phyloP scores from a whole-genome alignment of 768 basidiomycete species.

The Lactarius sanguifluus region DNA sequence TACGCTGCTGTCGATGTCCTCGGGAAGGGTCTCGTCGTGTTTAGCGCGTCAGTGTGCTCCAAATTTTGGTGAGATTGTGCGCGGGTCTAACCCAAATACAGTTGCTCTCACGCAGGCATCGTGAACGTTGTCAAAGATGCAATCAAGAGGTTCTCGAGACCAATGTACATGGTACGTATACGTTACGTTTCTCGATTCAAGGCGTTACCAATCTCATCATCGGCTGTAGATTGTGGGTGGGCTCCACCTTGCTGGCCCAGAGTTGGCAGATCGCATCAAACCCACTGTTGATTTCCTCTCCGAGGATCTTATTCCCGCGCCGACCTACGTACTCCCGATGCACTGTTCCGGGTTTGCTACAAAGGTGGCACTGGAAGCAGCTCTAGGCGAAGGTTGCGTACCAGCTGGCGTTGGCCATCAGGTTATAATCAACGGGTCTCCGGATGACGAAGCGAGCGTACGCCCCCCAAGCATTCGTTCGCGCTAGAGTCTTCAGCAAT shows the following conservation, averaged over 20 bases:
- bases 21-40: constrained; percentile 81
- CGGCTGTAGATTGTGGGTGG: constrained; percentile 67
- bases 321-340: constrained; percentile 75
- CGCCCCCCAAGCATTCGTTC: constrained; percentile 20
- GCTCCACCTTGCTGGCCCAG: constrained; percentile 76
- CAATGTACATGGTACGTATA: constrained; percentile 66
- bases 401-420: constrained; percentile 74
- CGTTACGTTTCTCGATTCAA: not conserved
- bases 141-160: constrained; percentile 56
- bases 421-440: constrained; percentile 55
- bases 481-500: not conserved
- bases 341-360: constrained; percentile 82
- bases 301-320: constrained; percentile 56
- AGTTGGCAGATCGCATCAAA: constrained; percentile 58
- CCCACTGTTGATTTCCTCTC: constrained; percentile 73
- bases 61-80: not conserved
- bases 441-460: constrained; percentile 38
- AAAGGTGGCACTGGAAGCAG: constrained; percentile 67
- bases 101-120: constrained; percentile 79
- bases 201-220: not conserved
- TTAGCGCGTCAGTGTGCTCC: constrained; percentile 66
- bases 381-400: constrained; percentile 73
- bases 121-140: constrained; percentile 81
- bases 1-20: constrained; percentile 74
- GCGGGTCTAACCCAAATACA: constrained; percentile 28